These are phyloP conservation scores for Phytophthora palmivora DNA, from an alignment of 352 stramenopile genomes.

Conservation along the genomic window DNA sequence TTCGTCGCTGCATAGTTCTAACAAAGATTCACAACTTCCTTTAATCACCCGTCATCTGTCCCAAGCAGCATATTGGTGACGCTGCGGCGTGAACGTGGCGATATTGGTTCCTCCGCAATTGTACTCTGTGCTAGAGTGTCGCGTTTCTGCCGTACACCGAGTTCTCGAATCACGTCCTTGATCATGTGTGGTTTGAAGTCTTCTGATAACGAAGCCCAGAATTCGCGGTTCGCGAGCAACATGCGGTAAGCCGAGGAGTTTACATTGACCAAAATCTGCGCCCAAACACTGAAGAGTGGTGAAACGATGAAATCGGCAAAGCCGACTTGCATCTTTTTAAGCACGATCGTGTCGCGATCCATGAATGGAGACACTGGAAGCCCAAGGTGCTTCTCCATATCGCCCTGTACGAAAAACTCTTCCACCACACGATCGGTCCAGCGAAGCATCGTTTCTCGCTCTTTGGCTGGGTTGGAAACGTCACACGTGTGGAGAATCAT, in stretches of 20 bases:
- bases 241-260: slow-evolving; percentile 72
- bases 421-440: slow-evolving; percentile 95
- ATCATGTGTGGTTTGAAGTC: slow-evolving; percentile 90
- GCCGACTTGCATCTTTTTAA: slow-evolving; percentile 94
- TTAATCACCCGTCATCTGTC: slow-evolving; percentile 51
- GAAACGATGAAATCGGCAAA: slow-evolving; percentile 96
- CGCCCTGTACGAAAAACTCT: slow-evolving; percentile 96
- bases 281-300: slow-evolving; percentile 88
- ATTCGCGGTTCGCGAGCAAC: slow-evolving; percentile 82
- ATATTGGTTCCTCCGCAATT: slow-evolving; percentile 41
- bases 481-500: slow-evolving; percentile 94
- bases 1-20: slow-evolving; percentile 1
- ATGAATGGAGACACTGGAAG: slow-evolving; percentile 94
- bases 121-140: slow-evolving; percentile 38
- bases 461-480: slow-evolving; percentile 94
- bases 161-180: slow-evolving; percentile 74
- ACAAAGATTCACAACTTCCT: background rate
- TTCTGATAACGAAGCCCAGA: slow-evolving; percentile 79
- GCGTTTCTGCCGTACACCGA: slow-evolving; percentile 46
- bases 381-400: slow-evolving; percentile 93
- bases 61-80: slow-evolving; percentile 55
- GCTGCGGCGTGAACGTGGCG: slow-evolving; percentile 46
- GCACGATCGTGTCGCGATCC: slow-evolving; percentile 91
- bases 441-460: slow-evolving; percentile 86
- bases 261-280: slow-evolving; percentile 79